A percentile compares a stretch with the other conserved stretches of the same genome.
These are phyloP conservation scores for Ilyonectria mors-panacis DNA, from an alignment of 2,329 filamentous ascomycete genomes.

Conservation along the genomic window DNA sequence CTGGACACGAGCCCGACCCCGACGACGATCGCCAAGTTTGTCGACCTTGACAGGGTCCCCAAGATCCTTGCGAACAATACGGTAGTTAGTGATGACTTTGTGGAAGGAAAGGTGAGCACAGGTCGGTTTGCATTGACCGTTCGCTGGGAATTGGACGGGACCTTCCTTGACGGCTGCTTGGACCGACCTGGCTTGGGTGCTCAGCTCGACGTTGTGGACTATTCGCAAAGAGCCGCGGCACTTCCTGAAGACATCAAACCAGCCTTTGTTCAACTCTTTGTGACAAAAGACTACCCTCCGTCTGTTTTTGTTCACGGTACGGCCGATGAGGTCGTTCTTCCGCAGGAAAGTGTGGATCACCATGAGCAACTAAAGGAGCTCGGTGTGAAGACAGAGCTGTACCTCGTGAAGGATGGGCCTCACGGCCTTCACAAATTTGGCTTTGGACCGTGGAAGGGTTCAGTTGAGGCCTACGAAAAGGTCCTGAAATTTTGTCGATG, in stretches of 20 bases:
- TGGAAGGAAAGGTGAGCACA: not conserved
- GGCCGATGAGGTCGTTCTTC: slow-evolving; percentile 13
- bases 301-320: slow-evolving; percentile 26
- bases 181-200: slow-evolving; percentile 21
- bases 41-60: slow-evolving; percentile 15
- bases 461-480: slow-evolving; percentile 22
- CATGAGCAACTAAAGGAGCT: slow-evolving; percentile 22
- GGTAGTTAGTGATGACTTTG: slow-evolving; percentile 22
- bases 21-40: slow-evolving; percentile 18
- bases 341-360: slow-evolving; percentile 21
- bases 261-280: slow-evolving; percentile 24
- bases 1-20: slow-evolving; percentile 16
- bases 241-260: slow-evolving; percentile 19
- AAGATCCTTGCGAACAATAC: slow-evolving; percentile 18
- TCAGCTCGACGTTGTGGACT: slow-evolving; percentile 17
- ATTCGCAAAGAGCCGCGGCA: slow-evolving; percentile 9
- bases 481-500: slow-evolving; percentile 19
- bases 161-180: slow-evolving; percentile 21
- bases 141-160: slow-evolving; percentile 25
- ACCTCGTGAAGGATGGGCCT: slow-evolving; percentile 9
- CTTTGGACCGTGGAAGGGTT: slow-evolving; percentile 8
- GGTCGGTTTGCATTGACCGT: slow-evolving; percentile 21
- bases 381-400: slow-evolving; percentile 19
- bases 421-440: slow-evolving; percentile 17
- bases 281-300: slow-evolving; percentile 27